Conservation (phyloP, 2,329 filamentous ascomycete genomes). For the Zasmidium citrigriseum region DNA sequence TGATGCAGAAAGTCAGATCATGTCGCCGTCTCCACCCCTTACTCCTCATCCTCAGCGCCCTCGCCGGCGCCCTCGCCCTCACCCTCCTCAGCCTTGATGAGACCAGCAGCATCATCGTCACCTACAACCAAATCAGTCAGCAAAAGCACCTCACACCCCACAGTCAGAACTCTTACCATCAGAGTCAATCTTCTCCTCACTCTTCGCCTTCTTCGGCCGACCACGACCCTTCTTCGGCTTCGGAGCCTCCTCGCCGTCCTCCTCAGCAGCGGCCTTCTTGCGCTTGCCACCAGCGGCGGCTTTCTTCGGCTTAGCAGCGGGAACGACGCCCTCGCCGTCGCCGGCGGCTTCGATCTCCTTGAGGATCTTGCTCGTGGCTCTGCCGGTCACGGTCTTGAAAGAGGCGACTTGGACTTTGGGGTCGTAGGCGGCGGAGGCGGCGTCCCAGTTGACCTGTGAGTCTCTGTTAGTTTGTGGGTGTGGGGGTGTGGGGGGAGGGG, state of each 20-base stretch:
- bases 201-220: conserved; percentile 6
- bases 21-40: background rate
- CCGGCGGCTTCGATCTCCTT: background rate
- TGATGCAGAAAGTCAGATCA: background rate
- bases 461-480: background rate
- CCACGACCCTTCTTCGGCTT: conserved; percentile 12
- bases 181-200: conserved; percentile 7
- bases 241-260: conserved; percentile 4
- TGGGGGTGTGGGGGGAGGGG: background rate
- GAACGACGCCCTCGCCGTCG: background rate
- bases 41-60: background rate
- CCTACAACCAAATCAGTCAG: conserved; percentile 1
- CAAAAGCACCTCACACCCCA: background rate
- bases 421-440: conserved; percentile 13
- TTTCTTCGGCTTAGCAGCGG: conserved; percentile 3
- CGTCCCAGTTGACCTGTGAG: conserved; percentile 19
- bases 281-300: conserved; percentile 11
- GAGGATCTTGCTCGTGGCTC: conserved; percentile 7
- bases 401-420: conserved; percentile 21
- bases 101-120: conserved; percentile 9
- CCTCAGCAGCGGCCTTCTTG: conserved; percentile 10
- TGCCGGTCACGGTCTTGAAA: conserved; percentile 21
- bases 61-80: background rate
- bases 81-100: conserved; percentile 8
- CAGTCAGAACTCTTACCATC: conserved; percentile 7